Conservation (phyloP, 768 basidiomycete genomes). For the Crassisporium funariophilum region DNA sequence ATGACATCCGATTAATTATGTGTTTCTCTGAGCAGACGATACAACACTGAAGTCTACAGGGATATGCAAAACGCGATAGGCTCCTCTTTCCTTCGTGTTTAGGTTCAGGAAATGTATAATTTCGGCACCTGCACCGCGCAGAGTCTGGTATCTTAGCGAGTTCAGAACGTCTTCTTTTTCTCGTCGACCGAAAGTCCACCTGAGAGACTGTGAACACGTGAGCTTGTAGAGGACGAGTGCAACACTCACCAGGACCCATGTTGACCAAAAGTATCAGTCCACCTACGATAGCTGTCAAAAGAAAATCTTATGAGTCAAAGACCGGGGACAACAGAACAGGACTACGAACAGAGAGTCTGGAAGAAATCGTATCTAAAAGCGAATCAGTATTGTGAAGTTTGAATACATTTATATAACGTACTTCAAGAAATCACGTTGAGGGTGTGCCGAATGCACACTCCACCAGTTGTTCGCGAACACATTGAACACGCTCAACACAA, state of each 20-base stretch:
- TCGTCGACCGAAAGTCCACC: slow-evolving; percentile 97
- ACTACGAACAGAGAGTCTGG: slow-evolving; percentile 80
- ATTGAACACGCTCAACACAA: slow-evolving; percentile 92
- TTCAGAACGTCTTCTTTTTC: slow-evolving; percentile 94
- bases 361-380: slow-evolving; percentile 91
- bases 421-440: slow-evolving; percentile 98
- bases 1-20: not conserved
- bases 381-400: slow-evolving; percentile 28
- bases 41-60: not conserved
- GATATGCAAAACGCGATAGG: not conserved
- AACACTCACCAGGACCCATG: slow-evolving; percentile 85
- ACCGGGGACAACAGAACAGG: not conserved
- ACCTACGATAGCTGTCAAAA: slow-evolving; percentile 78
- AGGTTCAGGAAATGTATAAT: too few species aligned
- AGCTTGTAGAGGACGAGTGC: not conserved
- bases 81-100: too few species aligned
- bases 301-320: not conserved
- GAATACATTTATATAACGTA: slow-evolving; percentile 44
- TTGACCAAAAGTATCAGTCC: slow-evolving; percentile 97
- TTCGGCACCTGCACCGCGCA: too few species aligned
- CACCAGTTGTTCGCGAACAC: slow-evolving; percentile 99
- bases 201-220: slow-evolving; percentile 26
- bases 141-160: too few species aligned
- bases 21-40: not conserved
- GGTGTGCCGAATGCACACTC: slow-evolving; percentile 89